These are phyloP conservation scores for Ceratonia siliqua DNA, from an alignment of 306 rosid species.

Conservation along the genomic window DNA sequence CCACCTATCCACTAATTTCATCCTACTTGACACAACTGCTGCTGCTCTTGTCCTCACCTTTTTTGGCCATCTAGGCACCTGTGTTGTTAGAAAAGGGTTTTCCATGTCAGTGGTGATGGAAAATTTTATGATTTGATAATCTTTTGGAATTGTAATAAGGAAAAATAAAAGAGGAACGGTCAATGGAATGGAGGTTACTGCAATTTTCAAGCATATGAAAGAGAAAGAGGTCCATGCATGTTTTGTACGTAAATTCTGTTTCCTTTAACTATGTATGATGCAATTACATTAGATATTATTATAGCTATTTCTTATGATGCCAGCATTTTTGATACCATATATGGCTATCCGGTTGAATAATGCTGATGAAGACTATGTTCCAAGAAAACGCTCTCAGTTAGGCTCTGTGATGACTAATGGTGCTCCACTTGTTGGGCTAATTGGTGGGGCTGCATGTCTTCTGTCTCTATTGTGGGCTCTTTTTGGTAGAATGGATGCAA, in stretches of 20 bases:
- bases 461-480: conserved; percentile 70
- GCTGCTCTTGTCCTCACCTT: neutral
- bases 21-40: neutral
- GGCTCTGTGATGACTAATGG: conserved; percentile 63
- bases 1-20: too few relatives aligned
- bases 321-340: conserved; percentile 92
- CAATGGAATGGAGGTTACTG: neutral
- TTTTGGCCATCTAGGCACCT: neutral
- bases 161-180: neutral
- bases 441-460: conserved; percentile 66
- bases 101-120: neutral
- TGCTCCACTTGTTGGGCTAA: conserved; percentile 67
- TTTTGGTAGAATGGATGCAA: conserved; percentile 61
- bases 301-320: conserved; percentile 26
- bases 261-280: neutral
- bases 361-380: conserved; percentile 43
- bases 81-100: neutral
- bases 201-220: neutral
- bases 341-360: conserved; percentile 89
- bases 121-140: neutral
- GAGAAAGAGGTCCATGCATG: neutral
- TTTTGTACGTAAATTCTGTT: neutral
- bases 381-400: conserved; percentile 57
- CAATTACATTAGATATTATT: neutral
- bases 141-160: neutral